Conservation (phyloP, 805 yeast species). For the Ogataea glucozyma region DNA sequence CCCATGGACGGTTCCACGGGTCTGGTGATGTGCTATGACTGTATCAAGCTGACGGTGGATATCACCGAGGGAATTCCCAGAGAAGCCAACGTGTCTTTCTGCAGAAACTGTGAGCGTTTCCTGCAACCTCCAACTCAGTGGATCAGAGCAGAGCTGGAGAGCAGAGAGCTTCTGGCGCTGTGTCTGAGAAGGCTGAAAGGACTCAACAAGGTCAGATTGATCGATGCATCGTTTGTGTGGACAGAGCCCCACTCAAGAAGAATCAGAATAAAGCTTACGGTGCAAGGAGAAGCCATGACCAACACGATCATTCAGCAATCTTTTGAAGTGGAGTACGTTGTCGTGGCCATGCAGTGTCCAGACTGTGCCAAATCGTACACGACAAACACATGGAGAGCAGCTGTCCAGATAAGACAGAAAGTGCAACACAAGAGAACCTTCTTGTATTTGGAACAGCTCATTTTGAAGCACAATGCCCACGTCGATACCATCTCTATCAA, state of each 20-base stretch:
- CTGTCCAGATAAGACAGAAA: slow-evolving; percentile 96
- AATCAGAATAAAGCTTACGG: slow-evolving; percentile 85
- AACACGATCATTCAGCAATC: slow-evolving; percentile 92
- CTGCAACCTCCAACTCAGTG: slow-evolving; percentile 94
- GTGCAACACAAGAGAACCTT: slow-evolving; percentile 97
- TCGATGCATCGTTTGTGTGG: slow-evolving; percentile 96
- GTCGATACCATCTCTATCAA: slow-evolving; percentile 90
- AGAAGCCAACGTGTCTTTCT: slow-evolving; percentile 89
- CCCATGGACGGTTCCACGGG: slow-evolving; percentile 97
- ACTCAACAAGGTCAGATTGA: slow-evolving; percentile 76
- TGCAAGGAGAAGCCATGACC: slow-evolving; percentile 94
- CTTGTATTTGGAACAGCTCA: slow-evolving; percentile 91
- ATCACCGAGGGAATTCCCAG: slow-evolving; percentile 93
- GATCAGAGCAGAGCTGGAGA: slow-evolving; percentile 88
- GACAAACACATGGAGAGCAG: slow-evolving; percentile 96
- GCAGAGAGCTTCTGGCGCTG: slow-evolving; percentile 87
- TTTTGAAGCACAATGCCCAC: slow-evolving; percentile 89
- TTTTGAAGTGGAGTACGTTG: slow-evolving; percentile 92
- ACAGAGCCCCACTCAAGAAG: slow-evolving; percentile 99
- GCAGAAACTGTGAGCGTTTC: slow-evolving; percentile 96
- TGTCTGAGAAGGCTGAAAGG: slow-evolving; percentile 89
- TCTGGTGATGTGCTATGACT: slow-evolving; percentile 94
- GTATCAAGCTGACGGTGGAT: slow-evolving; percentile 91
- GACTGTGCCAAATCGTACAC: slow-evolving; percentile 98
- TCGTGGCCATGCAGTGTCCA: slow-evolving; percentile 94